Base-by-base conservation (phyloP, 441 rosid species). In the Francoa sonchifolia region DNA sequence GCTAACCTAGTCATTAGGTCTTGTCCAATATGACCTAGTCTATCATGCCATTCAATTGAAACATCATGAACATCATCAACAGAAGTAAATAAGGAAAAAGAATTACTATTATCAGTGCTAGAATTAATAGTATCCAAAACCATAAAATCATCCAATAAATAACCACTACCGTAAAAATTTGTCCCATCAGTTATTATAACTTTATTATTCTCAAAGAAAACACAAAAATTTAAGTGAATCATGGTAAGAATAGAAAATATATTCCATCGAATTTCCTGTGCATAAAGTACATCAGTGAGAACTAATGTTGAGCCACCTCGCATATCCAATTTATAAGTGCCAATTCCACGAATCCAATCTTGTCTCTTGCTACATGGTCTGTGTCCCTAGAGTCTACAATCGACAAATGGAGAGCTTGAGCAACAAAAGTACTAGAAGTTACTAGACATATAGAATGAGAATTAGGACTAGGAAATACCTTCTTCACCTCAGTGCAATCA, bases 301-400 rank as follows among this genome's bases (percentile, higher is more conserved):
- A 25, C 25, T 2, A 28, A 13, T 4, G 48, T 43, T 17, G 8
- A 2, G 3, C 23, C 42, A 3, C 22, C 22, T 3, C 8, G 42
- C 23, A 37, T 11, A 5, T 37, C 42, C 10, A 13, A 16, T 17
- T 37, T 37, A 10, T n/a, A 37, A 1, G 42, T 37, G 3, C 42
- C 42, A 19, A 37, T 37, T 43, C 48, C n/a, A 43, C n/a, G n/a
- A 4, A 15, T 5, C 12, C 36, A 9, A 14, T 14, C 13, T 12
- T 9, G 8, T 31, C 34, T 3, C n/a, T 27, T 0, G 23, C 48
- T 43, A 43, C 6, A 35, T 43, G 48, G 48, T 43, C 48, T 5
- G 48, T 28, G 12, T 34, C 3, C 3, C 11, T n/a, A 4, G 36
- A 43, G 19, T 43, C 48, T 31, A 43, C 21, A 43, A 17, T 28